Percentiles rank a stretch among this genome's conserved stretches.
Conservation (phyloP, 371 early-diverging fungal genomes). For the Rhizopus stolonifer region DNA sequence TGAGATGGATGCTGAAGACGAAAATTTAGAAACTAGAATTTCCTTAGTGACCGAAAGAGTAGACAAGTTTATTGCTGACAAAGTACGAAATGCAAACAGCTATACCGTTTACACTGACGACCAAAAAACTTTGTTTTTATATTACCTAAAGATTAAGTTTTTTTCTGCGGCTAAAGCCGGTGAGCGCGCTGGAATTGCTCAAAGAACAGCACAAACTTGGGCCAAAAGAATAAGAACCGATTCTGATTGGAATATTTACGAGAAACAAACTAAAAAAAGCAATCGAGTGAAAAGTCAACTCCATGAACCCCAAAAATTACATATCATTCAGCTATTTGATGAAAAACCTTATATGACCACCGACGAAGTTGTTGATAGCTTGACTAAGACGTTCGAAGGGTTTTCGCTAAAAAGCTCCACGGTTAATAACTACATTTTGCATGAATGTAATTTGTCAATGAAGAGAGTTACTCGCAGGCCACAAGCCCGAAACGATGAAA, state of each 20-base stretch:
- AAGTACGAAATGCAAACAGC: neutral
- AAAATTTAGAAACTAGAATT: slow-evolving; percentile 1
- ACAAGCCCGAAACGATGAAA: slow-evolving; percentile 6
- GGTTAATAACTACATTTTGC: slow-evolving; percentile 3
- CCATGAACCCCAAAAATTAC: slow-evolving; percentile 1
- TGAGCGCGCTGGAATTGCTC: neutral
- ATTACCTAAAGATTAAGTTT: slow-evolving; percentile 6
- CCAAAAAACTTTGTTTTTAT: slow-evolving; percentile 10
- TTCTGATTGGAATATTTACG: too few relatives aligned
- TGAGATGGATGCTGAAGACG: slow-evolving; percentile 3
- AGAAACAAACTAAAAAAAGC: too few relatives aligned
- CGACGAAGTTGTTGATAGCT: neutral
- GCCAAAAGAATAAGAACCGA: too few relatives aligned
- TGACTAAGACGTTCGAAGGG: slow-evolving; percentile 1
- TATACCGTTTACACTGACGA: slow-evolving; percentile 1
- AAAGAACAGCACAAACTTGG: neutral
- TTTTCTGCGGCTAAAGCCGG: slow-evolving; percentile 7
- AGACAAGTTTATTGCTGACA: neutral
- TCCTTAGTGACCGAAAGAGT: neutral
- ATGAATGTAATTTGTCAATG: slow-evolving; percentile 4
- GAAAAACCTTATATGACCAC: slow-evolving; percentile 2
- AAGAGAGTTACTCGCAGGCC: neutral
- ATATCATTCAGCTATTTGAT: slow-evolving; percentile 4
- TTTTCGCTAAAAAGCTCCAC: slow-evolving; percentile 1
- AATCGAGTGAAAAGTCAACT: neutral